Evolutionary conservation across 1,139 yeast genomes (phyloP).

Genomic region (Saccharomycopsis hybrid): DNA sequence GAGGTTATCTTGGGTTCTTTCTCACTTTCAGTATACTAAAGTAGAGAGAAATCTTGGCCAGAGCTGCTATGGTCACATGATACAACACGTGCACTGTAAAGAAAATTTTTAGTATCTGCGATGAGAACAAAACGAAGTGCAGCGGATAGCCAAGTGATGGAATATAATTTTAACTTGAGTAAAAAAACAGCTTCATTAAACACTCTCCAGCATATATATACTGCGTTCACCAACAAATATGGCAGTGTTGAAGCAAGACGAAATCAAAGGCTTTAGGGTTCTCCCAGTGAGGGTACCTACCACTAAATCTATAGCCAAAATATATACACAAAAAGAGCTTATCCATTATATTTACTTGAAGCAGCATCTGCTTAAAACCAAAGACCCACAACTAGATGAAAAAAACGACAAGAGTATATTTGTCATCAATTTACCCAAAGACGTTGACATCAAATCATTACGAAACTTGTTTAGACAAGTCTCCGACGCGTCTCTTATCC

Average conservation of each 20-base stretch:
- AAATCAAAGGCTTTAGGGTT: constrained; percentile 20
- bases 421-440: constrained; percentile 69
- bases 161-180: no score
- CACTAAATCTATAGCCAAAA: background rate
- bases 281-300: constrained; percentile 15
- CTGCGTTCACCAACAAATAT: background rate
- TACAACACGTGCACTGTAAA: no score
- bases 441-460: constrained; percentile 42
- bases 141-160: no score
- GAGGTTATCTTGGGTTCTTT: no score
- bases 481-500: constrained; percentile 57
- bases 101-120: no score
- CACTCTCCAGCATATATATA: no score
- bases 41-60: no score
- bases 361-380: constrained; percentile 44
- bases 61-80: no score
- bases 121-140: no score
- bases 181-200: no score
- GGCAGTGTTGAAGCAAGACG: constrained; percentile 11
- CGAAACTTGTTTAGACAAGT: constrained; percentile 54
- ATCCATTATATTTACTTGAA: constrained; percentile 53
- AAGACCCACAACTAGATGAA: constrained; percentile 32
- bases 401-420: constrained; percentile 49
- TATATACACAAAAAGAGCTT: constrained; percentile 20
- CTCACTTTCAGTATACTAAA: no score